Evolutionary conservation across 179 eudicot genomes (phyloP), one percentile per base, ranked within the genome.

Genomic region (Monotropa hypopitys): DNA sequence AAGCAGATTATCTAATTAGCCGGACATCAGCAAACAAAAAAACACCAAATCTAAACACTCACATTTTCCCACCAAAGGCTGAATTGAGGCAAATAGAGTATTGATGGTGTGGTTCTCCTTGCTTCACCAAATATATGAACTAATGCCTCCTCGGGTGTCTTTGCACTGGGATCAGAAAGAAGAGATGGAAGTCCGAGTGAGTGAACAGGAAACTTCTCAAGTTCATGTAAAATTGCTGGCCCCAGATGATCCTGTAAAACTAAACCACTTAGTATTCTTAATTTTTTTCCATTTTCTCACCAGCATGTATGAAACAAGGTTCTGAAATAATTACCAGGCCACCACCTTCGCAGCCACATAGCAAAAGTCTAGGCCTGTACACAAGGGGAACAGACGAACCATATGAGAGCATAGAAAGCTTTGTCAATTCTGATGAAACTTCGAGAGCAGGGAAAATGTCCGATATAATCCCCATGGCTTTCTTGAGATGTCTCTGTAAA

Each of bases 131-230:
- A 87, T 80, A 96, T 87, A 83, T 96, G 99, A 69, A 96, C 99
- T 85, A 96, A 82, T 57, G 99, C 99, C 82, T 96, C 99, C 84
- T 96, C 99, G 74, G 99, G 94, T 65, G 97, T 94, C 87, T 96
- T 96, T 51, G 99, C 99, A 83, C 98, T 90, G 59, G 99, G 97
- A 85, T 96, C 99, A 76, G 99, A 96, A 77, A 96, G 99, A 75
- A 96, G 91, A 75, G 99, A 93, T 13, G 99, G 91, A 79, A 96
- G 96, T 47, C 94, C 99, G 71, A 96, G 90, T 80, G 98, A 93
- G 80, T 96, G 99, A 81, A 96, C 97, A 85, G 98, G 98, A 81
- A 96, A 96, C 80, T 96, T 96, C 84, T 96, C 99, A 84, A 96
- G 86, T 83, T 96, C 98, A 82, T 96, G 99, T 81, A 96, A 85